Conservation (phyloP, 345 rosid genomes). For the Toxicodendron radicans region DNA sequence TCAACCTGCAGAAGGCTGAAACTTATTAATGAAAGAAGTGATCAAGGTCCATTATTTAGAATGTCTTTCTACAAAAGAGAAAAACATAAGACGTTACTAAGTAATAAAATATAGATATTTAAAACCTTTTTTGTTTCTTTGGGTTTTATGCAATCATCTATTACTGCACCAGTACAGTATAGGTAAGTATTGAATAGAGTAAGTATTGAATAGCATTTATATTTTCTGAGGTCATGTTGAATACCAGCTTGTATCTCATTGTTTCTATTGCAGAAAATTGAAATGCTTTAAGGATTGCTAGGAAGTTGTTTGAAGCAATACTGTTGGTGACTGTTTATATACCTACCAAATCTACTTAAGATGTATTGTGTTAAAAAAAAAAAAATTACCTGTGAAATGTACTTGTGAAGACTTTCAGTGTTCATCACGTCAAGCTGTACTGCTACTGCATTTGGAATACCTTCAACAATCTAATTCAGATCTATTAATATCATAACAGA, state of each 20-base stretch:
- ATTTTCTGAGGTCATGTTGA: not conserved
- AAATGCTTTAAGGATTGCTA: not conserved
- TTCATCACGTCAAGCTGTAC: conserved; percentile 75
- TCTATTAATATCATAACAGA: conserved; percentile 15
- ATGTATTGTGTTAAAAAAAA: not conserved
- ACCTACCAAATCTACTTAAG: not conserved
- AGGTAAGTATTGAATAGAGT: too few species aligned
- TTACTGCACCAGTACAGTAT: conserved; percentile 8
- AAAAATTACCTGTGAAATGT: conserved; percentile 66
- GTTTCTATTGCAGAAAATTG: not conserved
- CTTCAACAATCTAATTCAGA: conserved; percentile 61
- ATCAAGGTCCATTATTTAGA: not conserved
- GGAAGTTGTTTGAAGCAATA: not conserved
- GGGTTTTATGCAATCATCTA: too few species aligned
- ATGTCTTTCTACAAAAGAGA: not conserved
- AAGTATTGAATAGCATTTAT: not conserved
- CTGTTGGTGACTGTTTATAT: not conserved
- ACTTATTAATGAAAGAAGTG: not conserved
- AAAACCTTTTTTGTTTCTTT: not conserved
- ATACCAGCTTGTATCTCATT: not conserved
- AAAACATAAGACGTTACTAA: not conserved
- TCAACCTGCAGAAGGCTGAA: conserved; percentile 61
- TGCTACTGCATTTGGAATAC: conserved; percentile 72
- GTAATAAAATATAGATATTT: not conserved
- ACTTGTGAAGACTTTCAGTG: conserved; percentile 56